phyloP scores from a whole-genome alignment of 805 yeast species.

The Jamesozyma gamospora region DNA sequence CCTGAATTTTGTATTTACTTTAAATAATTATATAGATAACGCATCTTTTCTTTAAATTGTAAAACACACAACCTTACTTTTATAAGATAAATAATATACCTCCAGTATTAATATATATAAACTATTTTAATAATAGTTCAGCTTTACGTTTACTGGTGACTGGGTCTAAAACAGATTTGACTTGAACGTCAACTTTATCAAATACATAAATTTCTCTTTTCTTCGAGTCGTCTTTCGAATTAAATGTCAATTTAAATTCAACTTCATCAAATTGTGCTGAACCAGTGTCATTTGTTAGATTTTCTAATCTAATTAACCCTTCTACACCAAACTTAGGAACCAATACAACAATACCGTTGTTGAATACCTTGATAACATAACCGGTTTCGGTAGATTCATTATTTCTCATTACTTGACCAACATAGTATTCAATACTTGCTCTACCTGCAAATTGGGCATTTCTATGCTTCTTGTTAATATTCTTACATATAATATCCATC shows the following conservation, averaged over 20 bases:
- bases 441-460: slow-evolving; percentile 99
- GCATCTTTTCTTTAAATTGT: not conserved
- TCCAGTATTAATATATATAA: not conserved
- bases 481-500: slow-evolving; percentile 80
- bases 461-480: slow-evolving; percentile 88
- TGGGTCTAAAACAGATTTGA: slow-evolving; percentile 74
- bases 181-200: slow-evolving; percentile 76
- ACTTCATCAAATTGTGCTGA: slow-evolving; percentile 70
- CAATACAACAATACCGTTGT: slow-evolving; percentile 87
- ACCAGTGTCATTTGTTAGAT: slow-evolving; percentile 52
- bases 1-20: no score
- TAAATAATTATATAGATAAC: not conserved
- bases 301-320: slow-evolving; percentile 77
- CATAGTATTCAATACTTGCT: slow-evolving; percentile 94
- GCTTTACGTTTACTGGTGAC: slow-evolving; percentile 89
- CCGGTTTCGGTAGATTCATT: slow-evolving; percentile 78
- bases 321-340: slow-evolving; percentile 96
- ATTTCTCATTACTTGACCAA: slow-evolving; percentile 92
- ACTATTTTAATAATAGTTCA: slow-evolving; percentile 49
- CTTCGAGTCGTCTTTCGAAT: slow-evolving; percentile 34
- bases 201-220: slow-evolving; percentile 56
- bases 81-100: no score
- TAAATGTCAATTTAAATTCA: slow-evolving; percentile 54
- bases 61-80: no score
- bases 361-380: slow-evolving; percentile 81